A percentile compares a stretch with the other conserved stretches of the same genome.
Conservation (phyloP, 2,329 filamentous ascomycete genomes). For the Hortaea sp. region DNA sequence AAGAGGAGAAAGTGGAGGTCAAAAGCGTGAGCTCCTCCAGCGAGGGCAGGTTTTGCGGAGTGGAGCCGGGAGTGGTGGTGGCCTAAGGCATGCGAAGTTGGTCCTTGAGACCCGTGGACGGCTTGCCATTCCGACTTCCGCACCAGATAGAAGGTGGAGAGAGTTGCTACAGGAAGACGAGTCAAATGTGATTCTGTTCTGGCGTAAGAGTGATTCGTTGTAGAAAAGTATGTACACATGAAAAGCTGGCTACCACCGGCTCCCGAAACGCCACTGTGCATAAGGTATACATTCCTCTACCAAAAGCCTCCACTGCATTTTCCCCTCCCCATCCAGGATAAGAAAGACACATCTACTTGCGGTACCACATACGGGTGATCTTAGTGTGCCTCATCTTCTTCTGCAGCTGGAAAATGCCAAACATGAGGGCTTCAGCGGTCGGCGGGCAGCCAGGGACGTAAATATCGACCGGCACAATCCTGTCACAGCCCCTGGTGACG, state of each 20-base stretch:
- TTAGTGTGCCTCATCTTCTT: conserved; percentile 58
- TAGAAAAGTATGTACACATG: background rate
- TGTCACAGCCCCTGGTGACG: conserved; percentile 64
- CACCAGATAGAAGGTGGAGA: no score
- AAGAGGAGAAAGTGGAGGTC: conserved; percentile 3
- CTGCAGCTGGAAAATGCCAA: conserved; percentile 61
- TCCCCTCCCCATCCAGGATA: no score
- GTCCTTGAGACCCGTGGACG: no score
- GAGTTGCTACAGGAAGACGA: no score
- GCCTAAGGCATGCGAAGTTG: no score
- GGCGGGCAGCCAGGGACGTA: conserved; percentile 65
- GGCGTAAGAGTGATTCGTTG: no score
- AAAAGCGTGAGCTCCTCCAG: no score
- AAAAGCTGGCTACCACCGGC: background rate
- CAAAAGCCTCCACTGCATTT: no score
- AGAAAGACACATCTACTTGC: conserved; percentile 27
- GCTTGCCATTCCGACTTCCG: no score
- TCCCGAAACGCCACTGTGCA: conserved; percentile 3
- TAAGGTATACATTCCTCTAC: background rate
- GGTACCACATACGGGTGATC: conserved; percentile 48
- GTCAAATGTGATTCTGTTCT: no score
- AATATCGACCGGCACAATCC: conserved; percentile 69
- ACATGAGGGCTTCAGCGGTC: conserved; percentile 43
- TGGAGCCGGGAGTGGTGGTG: no score
- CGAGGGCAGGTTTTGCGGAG: no score